Evolutionary conservation across 257 asterid species (phyloP), one percentile per base, ranked within the genome.

Genomic region (Lavandula angustifolia): DNA sequence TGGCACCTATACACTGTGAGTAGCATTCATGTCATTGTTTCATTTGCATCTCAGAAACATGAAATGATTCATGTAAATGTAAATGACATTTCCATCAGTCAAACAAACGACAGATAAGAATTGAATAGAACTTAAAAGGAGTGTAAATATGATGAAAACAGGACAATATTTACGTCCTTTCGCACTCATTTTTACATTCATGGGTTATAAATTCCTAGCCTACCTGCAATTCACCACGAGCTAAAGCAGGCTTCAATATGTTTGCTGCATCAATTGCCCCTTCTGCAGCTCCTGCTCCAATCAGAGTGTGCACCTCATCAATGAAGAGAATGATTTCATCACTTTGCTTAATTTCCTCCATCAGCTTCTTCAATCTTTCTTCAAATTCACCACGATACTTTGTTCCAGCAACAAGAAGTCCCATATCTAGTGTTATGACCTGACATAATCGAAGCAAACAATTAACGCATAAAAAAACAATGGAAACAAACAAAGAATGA

Each of bases 341-440:
- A 67, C 91, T 91, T 76, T 86, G 94, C 69, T 81, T 91, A 29
- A 91, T 80, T 76, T 91, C 98, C 73, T 91, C 96, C 91, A 88
- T 84, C 75, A 91, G 72, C 76, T 84, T 86, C 81, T 88, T 91
- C 55, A 91, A 57, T 73, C 98, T 86, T 72, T 86, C 96, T 77
- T 91, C 98, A 77, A 91, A 91, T 79, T 91, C 96, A 75, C 98
- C 98, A 58, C 96, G 96, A 56, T 88, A 88, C 76, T 84, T 86
- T 52, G 98, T 88, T 44, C 96, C 98, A 60, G 98, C 96, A 57
- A 91, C 95, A 56, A 91, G 91, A 48, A 82, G 95, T 35, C 95
- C 96, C 94, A 88, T 86, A 72, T 91, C 98, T 49, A 91, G 78
- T 38, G 95, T 86, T 38, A 91, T 86, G 64, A 91, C 98, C 96